phyloP scores from a whole-genome alignment of 345 rosid genomes.

The Citrus cavaleriei region DNA sequence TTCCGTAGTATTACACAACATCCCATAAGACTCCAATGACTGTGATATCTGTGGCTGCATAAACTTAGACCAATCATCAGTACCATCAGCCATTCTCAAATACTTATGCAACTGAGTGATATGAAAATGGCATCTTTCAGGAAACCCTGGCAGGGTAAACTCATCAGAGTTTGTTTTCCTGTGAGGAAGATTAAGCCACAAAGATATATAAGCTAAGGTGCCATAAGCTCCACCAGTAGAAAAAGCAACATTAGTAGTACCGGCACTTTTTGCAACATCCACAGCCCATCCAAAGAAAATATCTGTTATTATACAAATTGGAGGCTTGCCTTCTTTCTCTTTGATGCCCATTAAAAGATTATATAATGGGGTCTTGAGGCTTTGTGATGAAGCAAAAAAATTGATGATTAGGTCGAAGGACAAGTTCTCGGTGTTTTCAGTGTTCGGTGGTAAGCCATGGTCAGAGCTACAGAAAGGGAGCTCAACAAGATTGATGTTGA shows the following conservation, averaged over 20 bases:
- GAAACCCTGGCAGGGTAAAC: slow-evolving; percentile 44
- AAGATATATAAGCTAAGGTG: slow-evolving; percentile 29
- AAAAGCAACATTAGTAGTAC: slow-evolving; percentile 29
- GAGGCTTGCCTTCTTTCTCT: slow-evolving; percentile 27
- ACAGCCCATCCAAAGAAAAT: slow-evolving; percentile 40
- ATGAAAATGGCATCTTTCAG: slow-evolving; percentile 36
- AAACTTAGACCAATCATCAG: slow-evolving; percentile 43
- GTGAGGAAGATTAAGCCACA: slow-evolving; percentile 54
- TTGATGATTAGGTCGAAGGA: slow-evolving; percentile 18
- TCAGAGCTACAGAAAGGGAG: slow-evolving; percentile 35
- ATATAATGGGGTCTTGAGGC: slow-evolving; percentile 26
- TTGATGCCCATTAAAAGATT: slow-evolving; percentile 19
- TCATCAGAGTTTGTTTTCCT: slow-evolving; percentile 21
- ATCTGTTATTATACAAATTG: slow-evolving; percentile 42
- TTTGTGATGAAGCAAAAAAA: slow-evolving; percentile 15
- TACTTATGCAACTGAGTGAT: slow-evolving; percentile 30
- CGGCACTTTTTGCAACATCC: slow-evolving; percentile 30
- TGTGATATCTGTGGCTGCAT: slow-evolving; percentile 29
- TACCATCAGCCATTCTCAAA: slow-evolving; percentile 36
- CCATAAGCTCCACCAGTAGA: slow-evolving; percentile 45
- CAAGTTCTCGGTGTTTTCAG: slow-evolving; percentile 42
- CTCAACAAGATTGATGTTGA: slow-evolving; percentile 25
- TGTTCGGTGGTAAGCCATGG: slow-evolving; percentile 41
- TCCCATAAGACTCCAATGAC: slow-evolving; percentile 30
- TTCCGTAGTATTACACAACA: slow-evolving; percentile 39